A percentile compares a stretch with the other conserved stretches of the same genome.
phyloP scores from a whole-genome alignment of 129 eudicot species.

The Lonicera japonica region DNA sequence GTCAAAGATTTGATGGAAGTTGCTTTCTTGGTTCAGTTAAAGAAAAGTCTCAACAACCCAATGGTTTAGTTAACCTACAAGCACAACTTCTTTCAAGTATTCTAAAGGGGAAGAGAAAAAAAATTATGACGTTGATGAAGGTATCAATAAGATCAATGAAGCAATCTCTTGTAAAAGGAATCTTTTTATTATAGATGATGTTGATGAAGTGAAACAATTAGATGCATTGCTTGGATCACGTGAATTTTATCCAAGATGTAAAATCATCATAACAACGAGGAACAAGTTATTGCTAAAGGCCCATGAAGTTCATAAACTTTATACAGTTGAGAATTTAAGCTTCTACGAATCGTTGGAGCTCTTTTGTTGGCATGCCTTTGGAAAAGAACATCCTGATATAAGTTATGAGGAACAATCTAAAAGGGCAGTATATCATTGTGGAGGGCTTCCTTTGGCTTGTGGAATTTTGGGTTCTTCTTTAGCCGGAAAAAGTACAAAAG shows the following conservation, averaged over 20 bases:
- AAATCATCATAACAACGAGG: conserved; percentile 29
- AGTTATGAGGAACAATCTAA: conserved; percentile 16
- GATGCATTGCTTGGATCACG: conserved; percentile 25
- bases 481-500: too few relatives aligned
- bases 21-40: conserved; percentile 2
- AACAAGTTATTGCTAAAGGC: neutral
- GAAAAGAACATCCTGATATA: neutral
- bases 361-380: conserved; percentile 34
- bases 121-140: conserved; percentile 17
- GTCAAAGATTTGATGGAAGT: neutral
- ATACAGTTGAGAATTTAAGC: conserved; percentile 5
- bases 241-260: conserved; percentile 18
- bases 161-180: neutral
- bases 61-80: too few relatives aligned
- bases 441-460: too few relatives aligned
- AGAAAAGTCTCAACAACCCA: too few relatives aligned
- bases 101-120: too few relatives aligned
- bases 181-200: conserved; percentile 33
- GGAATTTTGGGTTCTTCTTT: too few relatives aligned
- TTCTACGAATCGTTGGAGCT: conserved; percentile 20
- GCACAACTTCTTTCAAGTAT: too few relatives aligned
- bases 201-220: conserved; percentile 10
- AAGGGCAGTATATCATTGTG: too few relatives aligned
- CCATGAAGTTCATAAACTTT: neutral
- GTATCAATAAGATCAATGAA: conserved; percentile 2